A percentile compares a stretch with the other conserved stretches of the same genome.
These are phyloP conservation scores for Pichia sp. DNA, from an alignment of 1,139 yeast species.

Conservation along the genomic window DNA sequence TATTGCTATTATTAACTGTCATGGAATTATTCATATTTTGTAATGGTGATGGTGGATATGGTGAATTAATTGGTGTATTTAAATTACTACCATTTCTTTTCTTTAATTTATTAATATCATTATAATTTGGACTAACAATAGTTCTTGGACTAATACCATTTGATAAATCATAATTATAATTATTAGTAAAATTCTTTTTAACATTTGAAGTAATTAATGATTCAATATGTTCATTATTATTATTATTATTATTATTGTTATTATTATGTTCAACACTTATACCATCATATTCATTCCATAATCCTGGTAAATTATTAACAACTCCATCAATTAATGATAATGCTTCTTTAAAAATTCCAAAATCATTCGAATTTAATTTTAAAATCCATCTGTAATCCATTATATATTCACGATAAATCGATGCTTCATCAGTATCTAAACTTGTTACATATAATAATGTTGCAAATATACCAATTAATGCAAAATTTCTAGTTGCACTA, in stretches of 20 bases:
- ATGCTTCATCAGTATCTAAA: conserved; percentile 53
- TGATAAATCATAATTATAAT: conserved; percentile 7
- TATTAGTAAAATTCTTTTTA: background rate
- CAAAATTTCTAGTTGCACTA: conserved; percentile 68
- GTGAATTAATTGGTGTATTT: conserved; percentile 1
- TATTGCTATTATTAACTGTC: background rate
- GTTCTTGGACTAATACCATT: conserved; percentile 10
- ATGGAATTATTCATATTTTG: background rate
- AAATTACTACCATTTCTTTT: background rate
- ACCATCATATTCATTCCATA: conserved; percentile 31
- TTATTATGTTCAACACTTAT: background rate
- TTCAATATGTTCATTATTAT: background rate
- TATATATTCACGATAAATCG: conserved; percentile 58
- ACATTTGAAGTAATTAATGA: background rate
- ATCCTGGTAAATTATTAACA: conserved; percentile 60
- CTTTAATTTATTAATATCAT: background rate
- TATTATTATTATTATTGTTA: background rate
- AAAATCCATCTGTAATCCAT: conserved; percentile 71
- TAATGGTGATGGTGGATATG: conserved; percentile 7
- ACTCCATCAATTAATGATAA: conserved; percentile 60
- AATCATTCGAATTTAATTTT: conserved; percentile 65
- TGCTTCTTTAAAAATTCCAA: conserved; percentile 69
- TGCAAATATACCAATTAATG: conserved; percentile 82
- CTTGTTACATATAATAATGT: conserved; percentile 66
- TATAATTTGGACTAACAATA: background rate